Base-by-base conservation (phyloP, 768 basidiomycete species). In the Lactarius psammicola region DNA sequence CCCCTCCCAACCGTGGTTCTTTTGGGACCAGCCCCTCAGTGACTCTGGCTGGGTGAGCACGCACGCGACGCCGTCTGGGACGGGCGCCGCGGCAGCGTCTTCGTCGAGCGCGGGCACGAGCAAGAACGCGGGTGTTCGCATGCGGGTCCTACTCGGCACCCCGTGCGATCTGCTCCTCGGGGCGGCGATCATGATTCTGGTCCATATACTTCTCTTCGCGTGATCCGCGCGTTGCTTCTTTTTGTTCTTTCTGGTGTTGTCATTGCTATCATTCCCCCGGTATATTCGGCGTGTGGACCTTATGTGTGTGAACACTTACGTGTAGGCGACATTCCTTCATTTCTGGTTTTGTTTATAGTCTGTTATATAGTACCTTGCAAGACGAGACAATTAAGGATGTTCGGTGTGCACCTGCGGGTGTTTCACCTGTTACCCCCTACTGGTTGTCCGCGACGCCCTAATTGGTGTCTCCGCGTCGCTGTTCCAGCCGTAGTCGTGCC, bases 21-120 rank as follows among this genome's bases (percentile, higher is more conserved):
- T 70, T 60, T 71, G 62, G 62, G 33, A 63, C 34, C 66, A 70
- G 60, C 68, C 69, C 2, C 23, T 71, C 26, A 40, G 36, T 28
- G 68, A 66, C 46, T 57, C 40, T 18, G 69, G 67, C 2, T 67
- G 54, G 60, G 63, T 55, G 4, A 6, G 28, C 18, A 20, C 63
- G 46, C 46, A 57, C 28, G 42, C 58, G 15, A 54, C 51, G 23
- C 2, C 49, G 3, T 59, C 56, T 10, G 26, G 30, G 26, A 28
- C 62, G 8, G 28, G 56, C 18, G 18, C 56, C 13, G 11, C 49
- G 26, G 49, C 49, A 4, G 11, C 23, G 2, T 2, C 49, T 26
- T 9, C 49, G 49, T 26, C 49, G 31, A 26, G 46, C 10, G 23
- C 36, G 36, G 15, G 28, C 34, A 8, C n/a, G 34, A 49, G 38